Base-by-base conservation (phyloP, 805 yeast genomes). In the Priceomyces melissophilus region DNA sequence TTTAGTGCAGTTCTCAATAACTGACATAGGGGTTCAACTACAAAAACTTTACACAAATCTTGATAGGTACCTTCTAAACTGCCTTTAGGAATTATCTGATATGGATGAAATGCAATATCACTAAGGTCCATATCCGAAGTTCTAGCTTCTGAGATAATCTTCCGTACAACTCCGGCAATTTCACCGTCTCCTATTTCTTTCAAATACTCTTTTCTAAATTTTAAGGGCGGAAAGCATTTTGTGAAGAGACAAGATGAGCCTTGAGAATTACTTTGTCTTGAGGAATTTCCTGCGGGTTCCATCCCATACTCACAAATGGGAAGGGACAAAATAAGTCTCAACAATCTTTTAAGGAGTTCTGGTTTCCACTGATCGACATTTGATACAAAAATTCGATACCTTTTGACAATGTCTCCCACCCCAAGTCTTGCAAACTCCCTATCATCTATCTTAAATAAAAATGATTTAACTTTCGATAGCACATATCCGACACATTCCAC, bases 301-400 rank as follows among this genome's bases (percentile, higher is more conserved):
- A 34, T 20, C 23, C 23, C 37, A 34, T 34, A 34, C 15, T 34
- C 37, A 34, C 37, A 34, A 27, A 34, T 17, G n/a, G 37, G 37
- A 34, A 34, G 37, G 13, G 37, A 17, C 16, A 34, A 20, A 17
- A 34, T 25, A 25, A 34, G 6, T 16, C 37, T 15, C 7, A 3
- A 34, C 2, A 34, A 3, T 13, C 4, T 16, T 29, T 7, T 34
- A n/a, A 30, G 9, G 9, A 11, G 33, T n/a, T 30, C 13, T 11
- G 33, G 33, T n/a, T n/a, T n/a, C n/a, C n/a, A n/a, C n/a, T n/a
- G n/a, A n/a, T n/a, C n/a, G n/a, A n/a, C n/a, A n/a, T n/a, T n/a
- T n/a, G n/a, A n/a, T n/a, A n/a, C n/a, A n/a, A n/a, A n/a, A n/a
- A n/a, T n/a, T n/a, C n/a, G n/a, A n/a, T n/a, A n/a, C n/a, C n/a